A percentile compares a stretch with the other conserved stretches of the same genome.
phyloP scores from a whole-genome alignment of 1,139 yeast genomes.

The Nematodospora anomalae region DNA sequence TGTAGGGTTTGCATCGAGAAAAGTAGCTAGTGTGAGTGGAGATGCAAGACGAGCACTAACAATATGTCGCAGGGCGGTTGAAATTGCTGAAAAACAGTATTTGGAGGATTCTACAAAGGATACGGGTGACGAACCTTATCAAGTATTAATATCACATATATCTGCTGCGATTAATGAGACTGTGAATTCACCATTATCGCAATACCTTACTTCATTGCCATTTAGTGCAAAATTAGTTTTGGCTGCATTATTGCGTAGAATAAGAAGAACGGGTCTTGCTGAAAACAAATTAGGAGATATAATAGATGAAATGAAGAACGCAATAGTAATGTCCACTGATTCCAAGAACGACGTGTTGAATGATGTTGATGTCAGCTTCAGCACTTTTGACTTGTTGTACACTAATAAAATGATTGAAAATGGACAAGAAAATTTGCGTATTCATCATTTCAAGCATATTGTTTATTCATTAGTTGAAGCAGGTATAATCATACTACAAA shows the following conservation, averaged over 20 bases:
- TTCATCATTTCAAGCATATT: slow-evolving; percentile 50
- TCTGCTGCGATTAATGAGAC: slow-evolving; percentile 80
- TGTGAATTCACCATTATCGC: slow-evolving; percentile 67
- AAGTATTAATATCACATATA: slow-evolving; percentile 69
- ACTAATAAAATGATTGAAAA: slow-evolving; percentile 7
- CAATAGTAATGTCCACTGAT: slow-evolving; percentile 18
- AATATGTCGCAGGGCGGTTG: slow-evolving; percentile 87
- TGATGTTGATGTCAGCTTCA: slow-evolving; percentile 8
- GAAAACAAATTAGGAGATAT: slow-evolving; percentile 76
- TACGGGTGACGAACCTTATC: slow-evolving; percentile 36
- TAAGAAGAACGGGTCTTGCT: slow-evolving; percentile 66
- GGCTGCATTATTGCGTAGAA: slow-evolving; percentile 63
- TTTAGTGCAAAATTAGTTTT: slow-evolving; percentile 71
- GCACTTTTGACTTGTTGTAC: slow-evolving; percentile 13
- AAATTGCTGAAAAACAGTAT: slow-evolving; percentile 70
- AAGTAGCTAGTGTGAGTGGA: slow-evolving; percentile 95
- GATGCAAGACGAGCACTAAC: slow-evolving; percentile 94
- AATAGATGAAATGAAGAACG: slow-evolving; percentile 67
- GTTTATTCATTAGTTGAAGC: slow-evolving; percentile 71
- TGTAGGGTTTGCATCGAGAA: slow-evolving; percentile 86
- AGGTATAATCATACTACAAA: slow-evolving; percentile 72
- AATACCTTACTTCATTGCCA: slow-evolving; percentile 60
- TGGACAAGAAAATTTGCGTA: slow-evolving; percentile 28
- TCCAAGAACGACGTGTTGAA: background rate
- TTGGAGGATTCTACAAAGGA: slow-evolving; percentile 19